phyloP scores from a whole-genome alignment of 805 yeast genomes.

The Starmerella cellae region DNA sequence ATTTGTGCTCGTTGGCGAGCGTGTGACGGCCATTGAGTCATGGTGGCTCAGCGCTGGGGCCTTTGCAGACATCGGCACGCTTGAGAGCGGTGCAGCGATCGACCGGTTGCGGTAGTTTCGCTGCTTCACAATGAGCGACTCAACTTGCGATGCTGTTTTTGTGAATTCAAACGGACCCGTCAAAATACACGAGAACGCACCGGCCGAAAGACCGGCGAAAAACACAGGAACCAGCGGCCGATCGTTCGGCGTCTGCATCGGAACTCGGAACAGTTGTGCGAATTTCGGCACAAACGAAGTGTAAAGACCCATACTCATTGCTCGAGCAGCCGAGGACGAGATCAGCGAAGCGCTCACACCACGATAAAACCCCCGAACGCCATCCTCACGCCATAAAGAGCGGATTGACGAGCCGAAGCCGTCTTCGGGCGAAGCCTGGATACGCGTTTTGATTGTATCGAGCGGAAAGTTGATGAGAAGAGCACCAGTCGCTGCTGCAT shows the following conservation, averaged over 20 bases:
- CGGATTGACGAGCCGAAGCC: constrained; percentile 45
- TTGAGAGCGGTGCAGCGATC: background rate
- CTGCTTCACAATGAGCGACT: constrained; percentile 29
- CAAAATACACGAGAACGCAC: constrained; percentile 38
- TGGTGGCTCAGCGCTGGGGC: background rate
- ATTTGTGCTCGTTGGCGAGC: too few species aligned
- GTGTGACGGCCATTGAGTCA: background rate
- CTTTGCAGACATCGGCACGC: background rate
- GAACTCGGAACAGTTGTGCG: constrained; percentile 12
- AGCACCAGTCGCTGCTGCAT: constrained; percentile 21
- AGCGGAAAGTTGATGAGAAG: constrained; percentile 58
- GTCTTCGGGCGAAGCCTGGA: constrained; percentile 53
- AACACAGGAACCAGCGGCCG: constrained; percentile 21
- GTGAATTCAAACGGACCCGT: constrained; percentile 79
- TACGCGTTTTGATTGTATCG: constrained; percentile 75
- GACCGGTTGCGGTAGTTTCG: constrained; percentile 15
- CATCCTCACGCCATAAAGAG: constrained; percentile 47
- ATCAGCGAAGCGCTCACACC: constrained; percentile 66
- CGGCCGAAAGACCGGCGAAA: constrained; percentile 51
- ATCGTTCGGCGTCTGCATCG: constrained; percentile 12
- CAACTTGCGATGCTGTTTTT: constrained; percentile 67
- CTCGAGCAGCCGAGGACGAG: constrained; percentile 34
- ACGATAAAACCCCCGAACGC: constrained; percentile 55
- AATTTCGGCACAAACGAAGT: constrained; percentile 15
- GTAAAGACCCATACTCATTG: constrained; percentile 22